Base-by-base conservation (phyloP, 2,329 filamentous ascomycete species). In the Ophiobolus disseminans region DNA sequence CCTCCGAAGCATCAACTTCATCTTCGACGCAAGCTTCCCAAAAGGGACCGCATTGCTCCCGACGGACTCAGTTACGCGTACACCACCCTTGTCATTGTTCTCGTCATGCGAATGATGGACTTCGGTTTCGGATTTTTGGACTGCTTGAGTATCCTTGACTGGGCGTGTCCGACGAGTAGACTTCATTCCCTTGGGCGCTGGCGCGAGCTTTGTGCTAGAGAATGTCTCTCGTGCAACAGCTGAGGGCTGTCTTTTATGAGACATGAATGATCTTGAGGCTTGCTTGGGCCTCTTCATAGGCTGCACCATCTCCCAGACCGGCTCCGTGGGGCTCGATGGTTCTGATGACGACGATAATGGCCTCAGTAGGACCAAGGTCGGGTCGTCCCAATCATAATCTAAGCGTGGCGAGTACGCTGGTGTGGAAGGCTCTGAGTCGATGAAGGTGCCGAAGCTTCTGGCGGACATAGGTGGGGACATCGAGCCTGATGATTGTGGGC, bases 391-490 rank as follows among this genome's bases (percentile, higher is more conserved):
- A 14, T 58, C 57, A 13, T 59, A 55, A 28, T 54, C 52, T 45
- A 58, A 53, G 8, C 68, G 57, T 28, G 69, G 69, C 23, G 68
- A 72, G 38, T 63, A 69, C 7, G 68, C 67, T 35, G 69, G 69
- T n/a, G 69, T 70, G 6, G 68, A 71, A n/a, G 70, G 68, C 20
- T 65, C 68, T 2, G 69, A 72, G 42, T 72, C 70, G 50, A 71
- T 72, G 39, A 72, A 65, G 1, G 70, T 73, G 30, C 65, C 63
- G 31, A 73, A 69, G 5, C 66, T 70, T 42, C 57, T 66, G 5
- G 67, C 69, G 10, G 69, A 71, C 63, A 71, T 65, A 17, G 68
- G 69, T n/a, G 69, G 69, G 16, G 69, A 69, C 57, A 65, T 58
- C 48, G 58, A 58, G 19, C 55, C 60, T 32, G 59, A 56, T 3